These are phyloP conservation scores for Dillenia turbinata DNA, from an alignment of 164 flowering plant species.

Conservation along the genomic window DNA sequence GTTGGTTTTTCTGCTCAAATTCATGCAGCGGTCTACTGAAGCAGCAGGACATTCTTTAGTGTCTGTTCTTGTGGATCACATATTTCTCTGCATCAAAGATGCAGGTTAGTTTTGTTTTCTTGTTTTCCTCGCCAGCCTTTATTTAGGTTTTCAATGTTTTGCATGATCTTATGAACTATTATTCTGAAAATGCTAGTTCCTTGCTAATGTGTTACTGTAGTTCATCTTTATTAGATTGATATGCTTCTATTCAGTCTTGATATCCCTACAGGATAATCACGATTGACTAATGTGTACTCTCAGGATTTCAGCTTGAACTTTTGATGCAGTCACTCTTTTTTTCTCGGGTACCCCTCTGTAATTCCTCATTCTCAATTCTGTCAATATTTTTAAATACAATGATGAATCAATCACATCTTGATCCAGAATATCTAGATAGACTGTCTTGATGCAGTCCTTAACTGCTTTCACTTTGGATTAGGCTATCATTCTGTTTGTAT, in stretches of 20 bases:
- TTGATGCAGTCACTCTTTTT: conserved; percentile 91
- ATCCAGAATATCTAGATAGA: too few species aligned
- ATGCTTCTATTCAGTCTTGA: not conserved
- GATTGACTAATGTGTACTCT: conserved; percentile 15
- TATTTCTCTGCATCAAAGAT: conserved; percentile 91
- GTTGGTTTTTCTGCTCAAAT: conserved; percentile 4
- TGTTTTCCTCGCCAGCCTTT: not conserved
- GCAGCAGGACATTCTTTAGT: conserved; percentile 93
- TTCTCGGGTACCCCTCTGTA: conserved; percentile 67
- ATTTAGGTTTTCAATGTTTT: not conserved
- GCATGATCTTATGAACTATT: not conserved
- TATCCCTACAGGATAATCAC: not conserved
- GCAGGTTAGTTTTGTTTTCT: conserved; percentile 50
- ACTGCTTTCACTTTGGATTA: too few species aligned
- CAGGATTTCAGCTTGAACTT: conserved; percentile 96
- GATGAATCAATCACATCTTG: too few species aligned
- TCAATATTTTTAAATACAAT: not conserved
- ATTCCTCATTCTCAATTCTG: not conserved
- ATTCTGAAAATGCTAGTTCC: too few species aligned
- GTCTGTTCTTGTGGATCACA: conserved; percentile 82
- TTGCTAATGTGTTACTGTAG: too few species aligned
- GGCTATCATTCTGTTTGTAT: too few species aligned
- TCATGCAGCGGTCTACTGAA: conserved; percentile 63
- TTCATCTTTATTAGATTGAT: not conserved
- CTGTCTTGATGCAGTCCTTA: too few species aligned